Evolutionary conservation across 306 rosid species (phyloP).

Genomic region (Hylodesmum podocarpum): DNA sequence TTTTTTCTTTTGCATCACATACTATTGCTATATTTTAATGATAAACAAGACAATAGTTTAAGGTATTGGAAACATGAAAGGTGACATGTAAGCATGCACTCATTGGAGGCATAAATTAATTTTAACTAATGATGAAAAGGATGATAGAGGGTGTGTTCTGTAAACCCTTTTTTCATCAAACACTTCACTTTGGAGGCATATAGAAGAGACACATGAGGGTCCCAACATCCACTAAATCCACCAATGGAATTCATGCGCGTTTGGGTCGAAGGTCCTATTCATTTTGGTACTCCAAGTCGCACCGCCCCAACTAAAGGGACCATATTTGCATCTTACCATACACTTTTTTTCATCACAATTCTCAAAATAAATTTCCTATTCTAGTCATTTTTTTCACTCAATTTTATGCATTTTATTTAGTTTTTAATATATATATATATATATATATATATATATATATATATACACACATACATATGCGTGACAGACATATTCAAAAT

Average conservation of each 20-base stretch:
- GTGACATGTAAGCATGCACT: conserved; percentile 28
- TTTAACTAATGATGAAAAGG: conserved; percentile 31
- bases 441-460: no score
- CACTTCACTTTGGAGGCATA: conserved; percentile 24
- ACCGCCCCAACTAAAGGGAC: conserved; percentile 42
- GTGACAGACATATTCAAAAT: neutral
- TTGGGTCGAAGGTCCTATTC: conserved; percentile 37
- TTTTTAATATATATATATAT: neutral
- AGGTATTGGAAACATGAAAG: neutral
- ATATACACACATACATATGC: no score
- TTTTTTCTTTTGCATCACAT: neutral
- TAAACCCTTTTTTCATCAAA: neutral
- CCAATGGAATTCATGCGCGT: conserved; percentile 43
- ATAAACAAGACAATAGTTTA: no score
- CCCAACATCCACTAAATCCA: conserved; percentile 48
- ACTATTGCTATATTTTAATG: neutral
- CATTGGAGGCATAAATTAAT: conserved; percentile 41
- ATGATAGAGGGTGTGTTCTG: neutral
- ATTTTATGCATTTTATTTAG: neutral
- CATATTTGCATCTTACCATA: neutral
- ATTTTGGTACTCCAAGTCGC: conserved; percentile 23
- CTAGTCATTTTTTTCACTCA: neutral
- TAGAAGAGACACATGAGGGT: conserved; percentile 15
- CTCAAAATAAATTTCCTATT: neutral
- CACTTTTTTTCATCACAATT: neutral